Base-by-base conservation (phyloP, 163 green algal species). In the Chlorella variabilis region DNA sequence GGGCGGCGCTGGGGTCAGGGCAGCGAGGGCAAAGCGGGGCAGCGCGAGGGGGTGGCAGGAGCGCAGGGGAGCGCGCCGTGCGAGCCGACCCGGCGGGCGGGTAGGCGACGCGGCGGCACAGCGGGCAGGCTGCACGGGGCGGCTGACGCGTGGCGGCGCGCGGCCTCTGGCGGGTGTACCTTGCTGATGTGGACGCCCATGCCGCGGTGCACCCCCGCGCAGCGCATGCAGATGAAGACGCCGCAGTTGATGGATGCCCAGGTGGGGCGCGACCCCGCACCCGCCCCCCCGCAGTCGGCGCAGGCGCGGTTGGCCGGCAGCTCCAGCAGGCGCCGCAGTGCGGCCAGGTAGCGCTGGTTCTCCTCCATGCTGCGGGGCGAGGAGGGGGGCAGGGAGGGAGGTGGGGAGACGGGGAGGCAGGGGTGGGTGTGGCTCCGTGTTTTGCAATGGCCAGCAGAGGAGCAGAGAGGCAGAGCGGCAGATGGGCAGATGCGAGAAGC, bases 171-270 rank as follows among this genome's bases (percentile, higher is more conserved):
- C n/a, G n/a, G n/a, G n/a, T n/a, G n/a, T n/a, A 96, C 92, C 90
- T 96, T 87, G 41, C 87, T 92, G 48, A 95, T 86, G 71, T 96
- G 91, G 11, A 94, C 90, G 8, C 92, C 92, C n/a, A 95, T 83
- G 20, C 89, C 87, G 29, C 93, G 73, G 84, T 96, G 93, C 33
- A 93, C 85, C n/a, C 92, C 93, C 8, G 89, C 85, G 81, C 92
- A 96, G 75, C 84, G 86, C 85, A 95, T 92, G 88, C 92, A 96
- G 67, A 96, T 88, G 82, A 96, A 95, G 29, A 93, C 87, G 68
- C 92, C 92, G 33, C 84, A 89, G 79, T 90, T 94, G 87, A 95
- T 91, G 69, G 85, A 91, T 56, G 90, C 91, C 91, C 91, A 97
- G 71, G 75, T 86, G 18, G 88, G 74, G 36, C 89, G 87, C 2